Conservation (phyloP, 306 rosid species). For the Malus orientalis region DNA sequence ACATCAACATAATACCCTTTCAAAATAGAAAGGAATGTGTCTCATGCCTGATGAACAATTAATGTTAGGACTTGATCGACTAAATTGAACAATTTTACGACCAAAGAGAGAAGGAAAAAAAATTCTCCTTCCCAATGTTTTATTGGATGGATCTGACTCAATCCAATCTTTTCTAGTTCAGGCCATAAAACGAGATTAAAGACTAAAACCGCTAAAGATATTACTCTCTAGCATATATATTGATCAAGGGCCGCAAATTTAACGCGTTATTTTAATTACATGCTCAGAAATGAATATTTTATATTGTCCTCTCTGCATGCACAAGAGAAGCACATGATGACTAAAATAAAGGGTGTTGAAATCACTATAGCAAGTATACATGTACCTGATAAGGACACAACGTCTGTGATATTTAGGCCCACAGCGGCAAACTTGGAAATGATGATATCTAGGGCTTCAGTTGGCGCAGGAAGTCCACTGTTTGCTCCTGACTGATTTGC, state of each 20-base stretch:
- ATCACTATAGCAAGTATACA: neutral
- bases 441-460: constrained; percentile 30
- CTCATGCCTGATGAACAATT: no score
- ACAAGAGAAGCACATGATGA: neutral
- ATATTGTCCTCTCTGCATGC: neutral
- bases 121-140: no score
- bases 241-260: no score
- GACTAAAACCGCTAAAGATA: neutral
- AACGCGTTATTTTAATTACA: no score
- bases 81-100: no score
- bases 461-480: constrained; percentile 46
- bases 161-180: neutral
- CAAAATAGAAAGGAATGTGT: no score
- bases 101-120: no score
- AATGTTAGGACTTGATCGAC: no score
- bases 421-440: constrained; percentile 36
- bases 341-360: neutral
- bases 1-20: neutral
- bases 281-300: no score
- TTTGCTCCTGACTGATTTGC: constrained; percentile 53
- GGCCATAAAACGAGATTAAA: neutral
- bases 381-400: constrained; percentile 66
- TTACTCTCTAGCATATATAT: neutral
- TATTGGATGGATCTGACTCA: no score
- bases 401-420: constrained; percentile 57